Base-by-base conservation (phyloP, 441 rosid genomes). In the Melastoma candidum region DNA sequence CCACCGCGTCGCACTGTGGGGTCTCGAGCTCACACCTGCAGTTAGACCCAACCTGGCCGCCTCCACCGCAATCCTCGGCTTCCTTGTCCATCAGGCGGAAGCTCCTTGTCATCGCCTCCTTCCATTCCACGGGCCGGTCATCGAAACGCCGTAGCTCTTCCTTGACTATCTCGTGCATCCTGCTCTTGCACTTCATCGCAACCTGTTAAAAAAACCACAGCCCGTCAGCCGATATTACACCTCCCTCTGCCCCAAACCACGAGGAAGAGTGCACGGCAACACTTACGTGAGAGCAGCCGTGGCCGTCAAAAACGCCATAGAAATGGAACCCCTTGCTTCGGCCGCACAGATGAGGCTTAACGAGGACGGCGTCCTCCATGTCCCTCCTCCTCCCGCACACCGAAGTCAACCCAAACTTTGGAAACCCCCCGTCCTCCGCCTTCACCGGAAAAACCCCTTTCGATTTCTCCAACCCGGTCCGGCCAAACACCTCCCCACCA, bases 211-310 rank as follows among this genome's bases (percentile, higher is more conserved):
- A 7, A 2, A 41, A 46, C 57, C 32, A 32, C 12, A 1, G 48
- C 12, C 57, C 9, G n/a, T 26, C 14, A 46, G 24, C 49, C 45
- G 7, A 46, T 29, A 29, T 29, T 27, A n/a, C 27, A 5, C 11
- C 58, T 39, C 9, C 22, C 22, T 17, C 25, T 26, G 1, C 45
- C 17, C 2, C 52, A 47, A 44, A 4, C 17, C 36, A 3, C 7
- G 26, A 44, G 11, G 10, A 36, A 1, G 7, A 39, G 17, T 17
- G 17, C 26, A 10, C 22, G 2, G 55, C 10, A 25, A 44, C 26
- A 11, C 25, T 60, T 78, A 90, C 98, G 64, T 87, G 98, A 64
- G 98, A 92, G 81, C 96, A 92, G 44, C 98, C 98, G 62, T 92
- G 96, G 43, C 98, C 96, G 55, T 92, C 98, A 29, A 79, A 92